Evolutionary conservation across 2,329 filamentous ascomycete species (phyloP), one percentile per base, ranked within the genome.

Genomic region (Fusarium sp.): DNA sequence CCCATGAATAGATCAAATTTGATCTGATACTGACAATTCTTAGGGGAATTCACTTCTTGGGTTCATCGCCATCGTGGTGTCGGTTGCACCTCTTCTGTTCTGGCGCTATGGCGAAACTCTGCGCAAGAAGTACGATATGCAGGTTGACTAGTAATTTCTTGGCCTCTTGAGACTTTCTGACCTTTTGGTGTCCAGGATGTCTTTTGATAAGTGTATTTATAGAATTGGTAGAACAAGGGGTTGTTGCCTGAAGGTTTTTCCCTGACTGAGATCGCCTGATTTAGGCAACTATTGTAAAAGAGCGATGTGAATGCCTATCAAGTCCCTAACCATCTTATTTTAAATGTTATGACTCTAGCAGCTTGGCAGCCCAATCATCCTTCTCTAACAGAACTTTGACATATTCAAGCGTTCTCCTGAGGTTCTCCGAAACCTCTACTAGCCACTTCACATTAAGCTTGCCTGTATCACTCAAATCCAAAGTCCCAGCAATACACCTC

Each of bases 31-130:
- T 67, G 2, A 43, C 10, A 6, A 4, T 2, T 11, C 2, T 5
- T 9, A 68, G 65, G 53, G 53, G 6, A 68, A 68, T 19, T 68
- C 65, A 6, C 40, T 68, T 10, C 65, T 67, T 19, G 65, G 62
- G 0, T 68, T 68, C 13, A 38, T 67, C 4, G 62, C 65, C 6
- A 60, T 68, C 5, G 2, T 47, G 2, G 63, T 68, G 6, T 68
- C 65, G 2, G 30, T 61, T 7, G 65, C 63, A 1, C 65, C 65
- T 28, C 47, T 68, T 47, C 40, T 68, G 4, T 61, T 68, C 16
- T 68, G 62, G 53, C 40, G 54, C n/a, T 54, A 68, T 8, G 65
- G 65, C 4, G 63, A 68, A 12, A 28, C 12, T 4, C 19, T 68
- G 25, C 47, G 63, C 16, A 67, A 60, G 9, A 68, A 25, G 25